Percentiles rank a stretch among this genome's conserved stretches.
Evolutionary conservation across 83 land plant genomes (phyloP).

Genomic region (Diphasiastrum complanatum): DNA sequence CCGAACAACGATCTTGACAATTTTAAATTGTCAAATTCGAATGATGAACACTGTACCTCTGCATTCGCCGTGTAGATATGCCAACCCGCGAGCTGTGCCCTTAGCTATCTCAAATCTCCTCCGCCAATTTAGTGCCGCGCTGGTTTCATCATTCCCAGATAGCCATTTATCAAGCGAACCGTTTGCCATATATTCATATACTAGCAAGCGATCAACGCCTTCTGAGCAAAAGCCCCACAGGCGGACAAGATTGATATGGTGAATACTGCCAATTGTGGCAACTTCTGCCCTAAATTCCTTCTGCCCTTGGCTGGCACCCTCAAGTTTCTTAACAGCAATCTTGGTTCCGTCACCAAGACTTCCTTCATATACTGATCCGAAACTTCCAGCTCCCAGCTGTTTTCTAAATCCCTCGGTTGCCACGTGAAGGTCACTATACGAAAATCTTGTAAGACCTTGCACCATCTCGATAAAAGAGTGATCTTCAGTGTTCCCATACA

Average conservation of each 20-base stretch:
- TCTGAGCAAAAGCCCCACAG: conserved; percentile 22
- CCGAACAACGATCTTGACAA: too few relatives aligned
- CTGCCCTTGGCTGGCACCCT: conserved; percentile 18
- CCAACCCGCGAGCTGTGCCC: conserved; percentile 34
- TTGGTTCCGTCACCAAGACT: neutral
- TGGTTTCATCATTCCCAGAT: neutral
- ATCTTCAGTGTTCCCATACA: conserved; percentile 1
- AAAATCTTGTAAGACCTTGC: neutral
- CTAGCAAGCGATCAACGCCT: neutral
- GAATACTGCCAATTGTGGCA: conserved; percentile 7
- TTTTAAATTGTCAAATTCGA: too few relatives aligned
- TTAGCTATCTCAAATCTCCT: conserved; percentile 19
- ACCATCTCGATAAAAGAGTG: neutral
- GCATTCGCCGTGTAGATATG: conserved; percentile 39
- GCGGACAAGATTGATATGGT: conserved; percentile 20
- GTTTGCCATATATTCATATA: conserved; percentile 25
- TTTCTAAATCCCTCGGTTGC: conserved; percentile 5
- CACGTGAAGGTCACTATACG: neutral
- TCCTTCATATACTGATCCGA: conserved; percentile 16
- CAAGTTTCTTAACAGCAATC: conserved; percentile 28
- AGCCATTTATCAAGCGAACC: conserved; percentile 25
- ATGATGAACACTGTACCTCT: conserved; percentile 24
- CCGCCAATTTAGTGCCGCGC: conserved; percentile 2
- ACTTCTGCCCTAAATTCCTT: conserved; percentile 25
- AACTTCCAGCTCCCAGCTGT: conserved; percentile 10